phyloP scores from a whole-genome alignment of 352 stramenopile species.

The Phytophthora sp. region DNA sequence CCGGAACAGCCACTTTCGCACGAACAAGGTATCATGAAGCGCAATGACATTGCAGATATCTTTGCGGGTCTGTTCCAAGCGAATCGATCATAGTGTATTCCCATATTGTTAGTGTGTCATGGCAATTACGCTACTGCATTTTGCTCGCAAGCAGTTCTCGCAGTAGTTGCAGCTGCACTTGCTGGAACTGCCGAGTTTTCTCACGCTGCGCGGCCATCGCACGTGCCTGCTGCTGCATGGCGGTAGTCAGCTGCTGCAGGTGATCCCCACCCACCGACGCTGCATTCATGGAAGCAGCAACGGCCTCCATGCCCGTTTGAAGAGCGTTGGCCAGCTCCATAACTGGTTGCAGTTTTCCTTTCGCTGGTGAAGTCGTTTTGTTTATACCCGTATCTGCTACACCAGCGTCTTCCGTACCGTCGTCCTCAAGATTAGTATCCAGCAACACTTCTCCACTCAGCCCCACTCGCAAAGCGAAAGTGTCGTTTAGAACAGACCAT shows the following conservation, averaged over 20 bases:
- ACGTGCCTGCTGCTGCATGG: conserved; percentile 1
- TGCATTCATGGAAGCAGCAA: conserved; percentile 2
- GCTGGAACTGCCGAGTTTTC: conserved; percentile 6
- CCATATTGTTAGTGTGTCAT: not conserved
- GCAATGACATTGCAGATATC: too few relatives aligned
- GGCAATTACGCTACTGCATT: not conserved
- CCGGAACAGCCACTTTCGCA: too few relatives aligned
- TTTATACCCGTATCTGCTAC: not conserved
- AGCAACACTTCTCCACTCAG: conserved; percentile 6
- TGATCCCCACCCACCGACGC: not conserved
- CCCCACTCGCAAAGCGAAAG: not conserved
- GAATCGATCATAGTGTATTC: not conserved
- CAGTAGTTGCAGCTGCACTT: not conserved
- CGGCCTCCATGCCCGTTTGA: conserved; percentile 7
- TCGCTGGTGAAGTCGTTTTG: not conserved
- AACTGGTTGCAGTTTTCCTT: not conserved
- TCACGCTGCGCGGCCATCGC: not conserved
- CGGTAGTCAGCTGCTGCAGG: not conserved
- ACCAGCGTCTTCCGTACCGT: not conserved
- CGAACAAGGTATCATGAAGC: too few relatives aligned
- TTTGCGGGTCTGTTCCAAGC: too few relatives aligned
- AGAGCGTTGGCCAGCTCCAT: not conserved
- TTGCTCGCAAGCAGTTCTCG: not conserved
- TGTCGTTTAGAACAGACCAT: conserved; percentile 7
- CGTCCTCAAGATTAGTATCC: not conserved